A percentile compares a stretch with the other conserved stretches of the same genome.
Evolutionary conservation across 1,139 yeast genomes (phyloP).

Genomic region (Candida sojae): DNA sequence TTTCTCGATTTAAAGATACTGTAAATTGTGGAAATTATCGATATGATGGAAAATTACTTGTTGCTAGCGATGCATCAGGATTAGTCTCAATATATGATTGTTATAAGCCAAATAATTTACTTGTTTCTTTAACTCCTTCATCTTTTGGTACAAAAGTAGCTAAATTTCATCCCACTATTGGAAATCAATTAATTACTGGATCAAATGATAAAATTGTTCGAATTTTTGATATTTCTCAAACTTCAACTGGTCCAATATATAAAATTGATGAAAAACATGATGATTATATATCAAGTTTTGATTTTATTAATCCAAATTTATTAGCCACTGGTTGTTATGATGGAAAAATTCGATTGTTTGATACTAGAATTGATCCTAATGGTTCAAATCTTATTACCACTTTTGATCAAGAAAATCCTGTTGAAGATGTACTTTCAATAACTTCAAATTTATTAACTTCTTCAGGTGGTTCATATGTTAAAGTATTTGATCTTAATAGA

Average conservation of each 20-base stretch:
- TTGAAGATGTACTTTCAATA: conserved; percentile 82
- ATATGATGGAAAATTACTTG: conserved; percentile 77
- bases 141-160: conserved; percentile 91
- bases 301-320: conserved; percentile 70
- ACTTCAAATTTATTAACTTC: conserved; percentile 78
- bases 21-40: conserved; percentile 86
- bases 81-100: conserved; percentile 83
- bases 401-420: conserved; percentile 56
- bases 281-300: conserved; percentile 86
- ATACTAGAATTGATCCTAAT: conserved; percentile 55
- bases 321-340: conserved; percentile 95
- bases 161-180: conserved; percentile 78
- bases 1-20: conserved; percentile 87
- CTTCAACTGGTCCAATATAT: conserved; percentile 61
- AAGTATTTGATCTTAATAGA: conserved; percentile 89
- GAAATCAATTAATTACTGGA: conserved; percentile 78
- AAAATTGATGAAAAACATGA: conserved; percentile 68
- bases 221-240: conserved; percentile 84
- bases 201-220: conserved; percentile 89
- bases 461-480: conserved; percentile 86
- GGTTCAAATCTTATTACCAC: conserved; percentile 25
- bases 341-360: conserved; percentile 83
- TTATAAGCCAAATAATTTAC: conserved; percentile 70
- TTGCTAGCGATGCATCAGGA: conserved; percentile 90
- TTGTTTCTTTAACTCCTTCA: conserved; percentile 80